phyloP scores from a whole-genome alignment of 768 basidiomycete genomes.

The Phylloporus sp. region DNA sequence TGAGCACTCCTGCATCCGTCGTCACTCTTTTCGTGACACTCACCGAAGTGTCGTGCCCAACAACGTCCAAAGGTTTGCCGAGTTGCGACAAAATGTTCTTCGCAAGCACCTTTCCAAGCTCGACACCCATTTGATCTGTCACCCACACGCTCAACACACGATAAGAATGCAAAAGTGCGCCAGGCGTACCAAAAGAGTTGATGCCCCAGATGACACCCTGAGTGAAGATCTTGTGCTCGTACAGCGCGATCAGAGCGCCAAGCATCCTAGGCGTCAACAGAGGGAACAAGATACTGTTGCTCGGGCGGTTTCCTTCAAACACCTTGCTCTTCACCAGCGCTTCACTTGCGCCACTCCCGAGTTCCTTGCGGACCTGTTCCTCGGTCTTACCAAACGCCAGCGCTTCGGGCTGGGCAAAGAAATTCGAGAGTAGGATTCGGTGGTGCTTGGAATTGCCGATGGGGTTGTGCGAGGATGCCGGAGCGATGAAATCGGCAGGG shows the following conservation, averaged over 20 bases:
- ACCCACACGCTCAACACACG: neutral
- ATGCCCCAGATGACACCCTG: constrained; percentile 98
- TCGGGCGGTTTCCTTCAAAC: constrained; percentile 95
- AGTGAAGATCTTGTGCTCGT: constrained; percentile 99
- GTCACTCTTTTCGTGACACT: constrained; percentile 11
- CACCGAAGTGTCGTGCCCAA: constrained; percentile 84
- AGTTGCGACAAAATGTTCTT: constrained; percentile 94
- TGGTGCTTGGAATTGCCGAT: constrained; percentile 86
- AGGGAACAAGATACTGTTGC: constrained; percentile 95
- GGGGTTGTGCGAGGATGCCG: constrained; percentile 86
- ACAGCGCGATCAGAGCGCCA: constrained; percentile 83
- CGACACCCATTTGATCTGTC: constrained; percentile 98
- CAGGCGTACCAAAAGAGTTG: constrained; percentile 85
- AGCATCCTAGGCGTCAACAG: constrained; percentile 84
- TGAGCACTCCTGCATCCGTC: constrained; percentile 4
- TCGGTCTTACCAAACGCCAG: constrained; percentile 97
- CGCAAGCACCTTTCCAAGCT: constrained; percentile 94
- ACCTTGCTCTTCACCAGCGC: constrained; percentile 94
- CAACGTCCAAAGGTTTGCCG: constrained; percentile 69
- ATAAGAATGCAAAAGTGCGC: neutral
- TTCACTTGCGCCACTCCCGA: constrained; percentile 68
- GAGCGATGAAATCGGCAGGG: constrained; percentile 89
- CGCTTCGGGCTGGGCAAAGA: constrained; percentile 97
- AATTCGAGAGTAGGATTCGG: constrained; percentile 95
- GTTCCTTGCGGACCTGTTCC: constrained; percentile 69